Base-by-base conservation (phyloP, 148 eudicot species). In the Beta vulgaris region DNA sequence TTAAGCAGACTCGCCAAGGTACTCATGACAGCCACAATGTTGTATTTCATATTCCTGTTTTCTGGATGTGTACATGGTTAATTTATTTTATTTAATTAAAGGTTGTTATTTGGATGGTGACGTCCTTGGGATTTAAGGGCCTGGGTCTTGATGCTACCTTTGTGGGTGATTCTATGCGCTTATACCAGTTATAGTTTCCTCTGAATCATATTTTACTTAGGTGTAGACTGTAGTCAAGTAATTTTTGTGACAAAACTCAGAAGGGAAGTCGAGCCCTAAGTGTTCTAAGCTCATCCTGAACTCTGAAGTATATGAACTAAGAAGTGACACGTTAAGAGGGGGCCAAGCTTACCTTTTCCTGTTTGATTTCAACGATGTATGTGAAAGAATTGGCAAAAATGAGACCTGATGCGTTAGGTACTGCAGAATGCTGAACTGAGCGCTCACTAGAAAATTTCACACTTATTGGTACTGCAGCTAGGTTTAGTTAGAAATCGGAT, bases 1-100 rank as follows among this genome's bases (percentile, higher is more conserved):
- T 80, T 93, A 76, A 93, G 84, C 76, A 90, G 92, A 64, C 83
- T 93, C 57, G 87, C 97, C 54, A 79, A 88, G 89, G 92, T 88
- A 86, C 29, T 81, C 26, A 18, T 31, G 29, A 31, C 74, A 42
- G 60, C 48, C 6, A 10, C 76, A 77, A 58, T 79, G 49, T 35
- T 42, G 36, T 46, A 46, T 59, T 57, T 34, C 40, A 37, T 77
- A 23, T 53, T 37, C 28, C 40, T 37, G 15, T 7, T 39, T 66
- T 37, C 34, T 74, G 34, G 65, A 39, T 36, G 29, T 23, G 9
- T 15, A 26, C 37, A 23, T 67, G 37, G 1, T 43, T 46, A 15
- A 34, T 43, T 25, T 28, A 26, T n/a, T 21, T 69, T 13, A 19
- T 2, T 29, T 60, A 19, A 46, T 29, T 28, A 9, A 35, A 16